These are phyloP conservation scores for Phialophora macrospora DNA, from an alignment of 2,329 filamentous ascomycete genomes.

Conservation along the genomic window DNA sequence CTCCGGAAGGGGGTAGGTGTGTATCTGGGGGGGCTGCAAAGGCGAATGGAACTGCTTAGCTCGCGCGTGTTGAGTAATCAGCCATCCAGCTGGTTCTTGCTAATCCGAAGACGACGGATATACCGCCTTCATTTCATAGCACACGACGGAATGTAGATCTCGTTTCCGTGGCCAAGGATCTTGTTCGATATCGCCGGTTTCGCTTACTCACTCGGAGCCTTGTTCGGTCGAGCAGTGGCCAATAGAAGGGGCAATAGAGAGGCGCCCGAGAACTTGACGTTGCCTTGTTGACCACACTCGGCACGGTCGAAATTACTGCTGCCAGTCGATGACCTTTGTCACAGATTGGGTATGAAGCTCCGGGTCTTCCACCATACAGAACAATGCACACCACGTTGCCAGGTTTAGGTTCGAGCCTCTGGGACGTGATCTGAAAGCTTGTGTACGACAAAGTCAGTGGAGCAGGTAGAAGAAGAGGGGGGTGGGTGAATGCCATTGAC, in stretches of 20 bases:
- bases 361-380: too few relatives aligned
- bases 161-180: neutral
- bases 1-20: neutral
- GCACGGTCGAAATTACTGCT: neutral
- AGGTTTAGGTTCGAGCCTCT: neutral
- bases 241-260: neutral
- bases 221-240: neutral
- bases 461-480: neutral
- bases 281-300: neutral
- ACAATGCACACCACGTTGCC: neutral
- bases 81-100: neutral
- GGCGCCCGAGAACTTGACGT: neutral
- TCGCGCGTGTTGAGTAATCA: neutral
- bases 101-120: neutral
- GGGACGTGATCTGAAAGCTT: neutral
- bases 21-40: too few relatives aligned
- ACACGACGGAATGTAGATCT: too few relatives aligned
- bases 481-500: neutral
- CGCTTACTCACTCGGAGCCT: constrained; percentile 1
- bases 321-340: neutral
- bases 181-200: neutral
- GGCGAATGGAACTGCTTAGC: neutral
- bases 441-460: neutral
- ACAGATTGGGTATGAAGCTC: neutral
- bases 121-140: neutral